Conservation (phyloP, 768 basidiomycete species). For the Piloderma croceum region DNA sequence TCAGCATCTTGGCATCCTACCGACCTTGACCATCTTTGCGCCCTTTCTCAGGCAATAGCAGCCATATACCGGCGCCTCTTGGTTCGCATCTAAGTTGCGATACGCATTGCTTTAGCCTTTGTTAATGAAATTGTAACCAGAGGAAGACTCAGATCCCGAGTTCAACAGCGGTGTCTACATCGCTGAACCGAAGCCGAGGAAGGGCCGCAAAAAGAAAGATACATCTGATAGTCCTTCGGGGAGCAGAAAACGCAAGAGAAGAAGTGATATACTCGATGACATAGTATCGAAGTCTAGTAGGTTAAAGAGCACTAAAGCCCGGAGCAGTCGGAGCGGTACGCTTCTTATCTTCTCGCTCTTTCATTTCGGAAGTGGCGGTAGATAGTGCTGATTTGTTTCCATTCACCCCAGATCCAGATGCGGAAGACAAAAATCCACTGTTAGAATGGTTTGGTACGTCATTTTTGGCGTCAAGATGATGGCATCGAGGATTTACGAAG, state of each 20-base stretch:
- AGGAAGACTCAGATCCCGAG: slow-evolving; percentile 29
- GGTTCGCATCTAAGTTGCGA: slow-evolving; percentile 16
- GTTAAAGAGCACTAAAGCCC: slow-evolving; percentile 12
- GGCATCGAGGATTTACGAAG: not conserved
- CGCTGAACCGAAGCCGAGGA: slow-evolving; percentile 22
- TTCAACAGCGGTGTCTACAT: slow-evolving; percentile 25
- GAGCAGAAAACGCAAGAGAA: slow-evolving; percentile 14
- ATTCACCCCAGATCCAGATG: slow-evolving; percentile 3
- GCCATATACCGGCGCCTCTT: slow-evolving; percentile 31
- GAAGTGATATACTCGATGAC: slow-evolving; percentile 6
- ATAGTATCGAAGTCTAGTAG: slow-evolving; percentile 24
- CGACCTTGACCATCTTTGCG: not conserved
- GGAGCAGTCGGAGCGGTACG: slow-evolving; percentile 4
- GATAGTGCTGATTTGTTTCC: slow-evolving; percentile 1
- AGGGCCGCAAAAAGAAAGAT: slow-evolving; percentile 11
- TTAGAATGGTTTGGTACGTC: slow-evolving; percentile 44
- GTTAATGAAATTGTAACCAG: slow-evolving; percentile 7
- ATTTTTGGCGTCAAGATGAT: not conserved
- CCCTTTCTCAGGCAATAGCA: slow-evolving; percentile 16
- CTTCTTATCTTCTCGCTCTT: slow-evolving; percentile 5
- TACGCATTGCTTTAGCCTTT: not conserved
- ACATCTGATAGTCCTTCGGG: slow-evolving; percentile 13
- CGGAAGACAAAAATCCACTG: slow-evolving; percentile 32
- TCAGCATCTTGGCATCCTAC: not conserved
- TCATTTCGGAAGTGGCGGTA: not conserved